These are phyloP conservation scores for Paratinospora sagittata DNA, from an alignment of 164 flowering plant genomes.

Conservation along the genomic window DNA sequence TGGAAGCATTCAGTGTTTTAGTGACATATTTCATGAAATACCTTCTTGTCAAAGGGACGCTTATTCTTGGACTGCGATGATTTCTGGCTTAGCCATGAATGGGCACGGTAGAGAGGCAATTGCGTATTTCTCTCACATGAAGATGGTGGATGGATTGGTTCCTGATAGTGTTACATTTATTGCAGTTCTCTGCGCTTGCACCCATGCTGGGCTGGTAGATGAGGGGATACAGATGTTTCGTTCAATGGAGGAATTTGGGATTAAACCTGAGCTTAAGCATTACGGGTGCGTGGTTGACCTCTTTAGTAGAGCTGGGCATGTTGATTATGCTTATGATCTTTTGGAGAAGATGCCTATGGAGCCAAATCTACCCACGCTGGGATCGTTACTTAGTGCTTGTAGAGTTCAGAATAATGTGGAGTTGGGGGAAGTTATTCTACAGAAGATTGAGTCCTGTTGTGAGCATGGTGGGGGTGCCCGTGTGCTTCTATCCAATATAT, in stretches of 20 bases:
- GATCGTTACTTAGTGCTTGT: constrained; percentile 11
- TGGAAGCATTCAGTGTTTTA: constrained; percentile 10
- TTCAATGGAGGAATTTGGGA: constrained; percentile 14
- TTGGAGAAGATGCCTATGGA: constrained; percentile 11
- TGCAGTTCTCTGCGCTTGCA: constrained; percentile 15
- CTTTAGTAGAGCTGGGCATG: constrained; percentile 9
- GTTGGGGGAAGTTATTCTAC: constrained; percentile 9
- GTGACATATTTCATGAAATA: constrained; percentile 14
- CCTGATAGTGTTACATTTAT: constrained; percentile 11
- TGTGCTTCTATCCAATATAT: constrained; percentile 12
- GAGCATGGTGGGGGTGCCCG: constrained; percentile 9
- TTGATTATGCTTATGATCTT: constrained; percentile 4
- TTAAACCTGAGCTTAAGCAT: constrained; percentile 13
- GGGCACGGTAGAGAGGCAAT: constrained; percentile 16
- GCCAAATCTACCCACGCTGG: constrained; percentile 8
- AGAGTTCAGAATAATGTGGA: constrained; percentile 11
- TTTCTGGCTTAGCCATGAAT: constrained; percentile 15
- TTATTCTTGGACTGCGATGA: constrained; percentile 22
- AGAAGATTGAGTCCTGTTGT: constrained; percentile 9
- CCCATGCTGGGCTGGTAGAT: constrained; percentile 13
- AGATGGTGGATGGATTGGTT: constrained; percentile 2
- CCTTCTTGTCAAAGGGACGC: constrained; percentile 7
- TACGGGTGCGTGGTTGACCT: constrained; percentile 13
- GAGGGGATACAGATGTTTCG: constrained; percentile 11
- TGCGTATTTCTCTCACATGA: constrained; percentile 12